Percentiles rank a stretch among this genome's conserved stretches.
phyloP scores from a whole-genome alignment of 768 basidiomycete genomes.

The Cystofilobasidium macerans region DNA sequence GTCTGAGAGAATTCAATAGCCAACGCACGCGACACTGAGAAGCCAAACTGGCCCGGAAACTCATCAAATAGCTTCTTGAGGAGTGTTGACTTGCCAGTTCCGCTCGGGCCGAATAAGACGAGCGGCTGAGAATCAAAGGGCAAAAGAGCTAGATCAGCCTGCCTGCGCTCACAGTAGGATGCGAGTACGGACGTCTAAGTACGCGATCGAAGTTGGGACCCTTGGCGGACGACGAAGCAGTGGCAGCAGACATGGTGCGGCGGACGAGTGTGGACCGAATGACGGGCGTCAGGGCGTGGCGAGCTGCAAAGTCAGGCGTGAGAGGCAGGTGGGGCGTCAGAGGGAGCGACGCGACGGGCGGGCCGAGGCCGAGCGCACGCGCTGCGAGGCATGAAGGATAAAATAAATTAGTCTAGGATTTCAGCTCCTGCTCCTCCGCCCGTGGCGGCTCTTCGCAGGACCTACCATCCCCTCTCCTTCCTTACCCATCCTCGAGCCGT shows the following conservation, averaged over 20 bases:
- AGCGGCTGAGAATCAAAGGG: conserved; percentile 53
- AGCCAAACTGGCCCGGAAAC: conserved; percentile 74
- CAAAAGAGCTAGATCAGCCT: too few species aligned
- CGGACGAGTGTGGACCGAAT: not conserved
- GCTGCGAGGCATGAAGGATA: too few species aligned
- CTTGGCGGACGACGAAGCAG: not conserved
- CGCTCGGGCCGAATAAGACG: conserved; percentile 80
- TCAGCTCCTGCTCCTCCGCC: too few species aligned
- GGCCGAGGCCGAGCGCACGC: not conserved
- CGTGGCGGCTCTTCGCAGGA: not conserved
- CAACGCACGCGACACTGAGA: conserved; percentile 76
- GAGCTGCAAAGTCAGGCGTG: not conserved
- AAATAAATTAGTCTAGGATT: too few species aligned
- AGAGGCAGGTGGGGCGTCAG: not conserved
- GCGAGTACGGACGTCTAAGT: not conserved
- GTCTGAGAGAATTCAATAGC: too few species aligned
- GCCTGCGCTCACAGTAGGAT: too few species aligned
- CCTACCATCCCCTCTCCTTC: not conserved
- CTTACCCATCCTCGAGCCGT: not conserved
- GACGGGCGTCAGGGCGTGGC: not conserved
- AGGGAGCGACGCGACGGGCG: not conserved
- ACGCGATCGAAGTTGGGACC: not conserved
- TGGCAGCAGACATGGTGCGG: conserved; percentile 2
- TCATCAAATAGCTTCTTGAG: conserved; percentile 68
- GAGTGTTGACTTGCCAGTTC: conserved; percentile 88